These are phyloP conservation scores for Musa acuminata DNA, from an alignment of 176 grass and related monocot species.

Conservation along the genomic window DNA sequence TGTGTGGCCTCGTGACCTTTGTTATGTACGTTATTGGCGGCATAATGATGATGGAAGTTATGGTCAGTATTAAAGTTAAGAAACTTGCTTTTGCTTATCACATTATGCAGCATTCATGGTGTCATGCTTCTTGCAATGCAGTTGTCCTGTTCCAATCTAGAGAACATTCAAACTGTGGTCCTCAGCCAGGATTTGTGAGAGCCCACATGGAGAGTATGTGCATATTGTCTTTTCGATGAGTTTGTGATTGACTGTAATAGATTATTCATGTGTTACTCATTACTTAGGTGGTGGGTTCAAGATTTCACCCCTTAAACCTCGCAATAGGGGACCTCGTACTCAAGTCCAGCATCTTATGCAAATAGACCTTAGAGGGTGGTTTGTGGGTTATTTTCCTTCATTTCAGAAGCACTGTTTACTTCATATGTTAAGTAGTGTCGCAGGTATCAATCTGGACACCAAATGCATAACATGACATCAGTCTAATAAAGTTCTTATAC, in stretches of 20 bases:
- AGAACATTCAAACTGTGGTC: conserved; percentile 67
- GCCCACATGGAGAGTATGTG: conserved; percentile 86
- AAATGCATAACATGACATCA: too few relatives aligned
- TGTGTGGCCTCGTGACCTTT: conserved; percentile 93
- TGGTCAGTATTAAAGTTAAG: conserved; percentile 34
- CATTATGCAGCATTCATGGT: neutral
- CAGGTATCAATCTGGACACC: conserved; percentile 32
- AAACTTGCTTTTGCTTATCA: neutral
- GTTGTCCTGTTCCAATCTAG: conserved; percentile 88
- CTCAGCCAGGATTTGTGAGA: conserved; percentile 65
- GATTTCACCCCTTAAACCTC: conserved; percentile 68
- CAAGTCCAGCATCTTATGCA: conserved; percentile 97
- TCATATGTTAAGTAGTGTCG: conserved; percentile 78
- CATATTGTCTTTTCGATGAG: conserved; percentile 2
- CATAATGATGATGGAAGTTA: conserved; percentile 98
- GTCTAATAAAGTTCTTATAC: too few relatives aligned
- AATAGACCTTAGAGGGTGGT: conserved; percentile 85
- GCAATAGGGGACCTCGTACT: conserved; percentile 61
- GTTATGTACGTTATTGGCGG: conserved; percentile 91
- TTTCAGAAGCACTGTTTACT: conserved; percentile 84
- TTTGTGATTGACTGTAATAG: conserved; percentile 3
- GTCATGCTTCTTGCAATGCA: conserved; percentile 19
- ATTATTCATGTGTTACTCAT: conserved; percentile 26
- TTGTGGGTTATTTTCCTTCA: conserved; percentile 64
- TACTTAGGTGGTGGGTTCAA: conserved; percentile 90